These are phyloP conservation scores for Phytopythium sindhum DNA, from an alignment of 352 stramenopile genomes.

Conservation along the genomic window DNA sequence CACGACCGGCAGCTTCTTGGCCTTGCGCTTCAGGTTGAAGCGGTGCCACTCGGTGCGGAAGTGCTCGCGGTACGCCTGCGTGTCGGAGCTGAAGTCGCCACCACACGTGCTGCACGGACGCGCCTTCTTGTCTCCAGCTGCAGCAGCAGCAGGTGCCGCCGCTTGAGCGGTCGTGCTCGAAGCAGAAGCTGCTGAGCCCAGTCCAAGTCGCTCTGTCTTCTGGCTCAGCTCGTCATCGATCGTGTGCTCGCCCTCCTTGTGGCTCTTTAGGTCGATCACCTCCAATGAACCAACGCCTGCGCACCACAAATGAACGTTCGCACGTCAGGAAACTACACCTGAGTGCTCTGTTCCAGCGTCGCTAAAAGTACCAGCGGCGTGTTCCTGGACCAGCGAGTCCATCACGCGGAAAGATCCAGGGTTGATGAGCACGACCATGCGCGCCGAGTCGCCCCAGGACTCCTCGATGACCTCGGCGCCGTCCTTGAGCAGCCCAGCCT, in stretches of 20 bases:
- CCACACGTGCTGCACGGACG: constrained; percentile 91
- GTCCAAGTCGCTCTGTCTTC: constrained; percentile 70
- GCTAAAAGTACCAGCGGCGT: constrained; percentile 28
- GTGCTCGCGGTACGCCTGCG: constrained; percentile 88
- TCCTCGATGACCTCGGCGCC: constrained; percentile 67
- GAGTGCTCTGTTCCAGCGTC: neutral
- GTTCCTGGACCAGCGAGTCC: constrained; percentile 64
- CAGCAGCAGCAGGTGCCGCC: constrained; percentile 5
- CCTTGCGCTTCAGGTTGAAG: constrained; percentile 97
- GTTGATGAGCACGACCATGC: constrained; percentile 71
- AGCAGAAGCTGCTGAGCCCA: constrained; percentile 22
- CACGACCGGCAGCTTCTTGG: constrained; percentile 82
- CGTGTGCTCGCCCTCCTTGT: constrained; percentile 87
- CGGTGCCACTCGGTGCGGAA: constrained; percentile 96
- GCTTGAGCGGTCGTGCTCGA: constrained; percentile 7
- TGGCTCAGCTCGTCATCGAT: constrained; percentile 92
- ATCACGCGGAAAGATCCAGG: constrained; percentile 74
- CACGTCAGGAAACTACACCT: too few relatives aligned
- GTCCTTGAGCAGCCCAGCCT: constrained; percentile 56
- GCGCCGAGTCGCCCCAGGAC: constrained; percentile 45
- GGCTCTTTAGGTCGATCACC: constrained; percentile 92
- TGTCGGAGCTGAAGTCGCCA: constrained; percentile 84
- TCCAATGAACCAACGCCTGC: constrained; percentile 66
- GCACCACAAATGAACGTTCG: neutral
- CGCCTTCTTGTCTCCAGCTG: constrained; percentile 35